phyloP scores from a whole-genome alignment of 129 eudicot genomes.

The Artemisia annua region DNA sequence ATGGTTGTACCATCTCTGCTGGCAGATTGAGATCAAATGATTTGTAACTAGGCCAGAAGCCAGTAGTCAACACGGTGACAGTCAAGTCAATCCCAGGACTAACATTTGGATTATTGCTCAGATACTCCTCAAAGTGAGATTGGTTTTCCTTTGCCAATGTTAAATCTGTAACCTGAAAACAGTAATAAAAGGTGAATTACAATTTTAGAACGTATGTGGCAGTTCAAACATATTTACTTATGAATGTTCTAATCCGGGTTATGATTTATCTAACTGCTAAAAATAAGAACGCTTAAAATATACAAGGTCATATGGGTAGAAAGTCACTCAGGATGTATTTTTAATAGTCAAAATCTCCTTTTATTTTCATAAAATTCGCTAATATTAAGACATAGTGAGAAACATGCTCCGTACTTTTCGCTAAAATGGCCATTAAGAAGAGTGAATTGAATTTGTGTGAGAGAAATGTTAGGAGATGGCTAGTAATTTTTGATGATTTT shows the following conservation, averaged over 20 bases:
- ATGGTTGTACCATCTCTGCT: slow-evolving; percentile 68
- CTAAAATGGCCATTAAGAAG: no score
- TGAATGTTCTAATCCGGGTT: neutral
- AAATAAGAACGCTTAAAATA: no score
- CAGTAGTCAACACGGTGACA: slow-evolving; percentile 81
- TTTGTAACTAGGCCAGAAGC: slow-evolving; percentile 95
- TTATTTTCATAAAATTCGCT: no score
- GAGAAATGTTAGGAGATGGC: no score
- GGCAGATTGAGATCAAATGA: slow-evolving; percentile 84
- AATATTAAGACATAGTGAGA: no score
- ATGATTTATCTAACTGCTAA: neutral
- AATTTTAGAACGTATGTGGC: neutral
- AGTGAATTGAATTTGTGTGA: no score
- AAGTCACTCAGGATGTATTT: no score
- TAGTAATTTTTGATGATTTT: no score
- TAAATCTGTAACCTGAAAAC: slow-evolving; percentile 80
- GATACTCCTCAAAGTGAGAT: slow-evolving; percentile 74
- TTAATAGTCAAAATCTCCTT: no score
- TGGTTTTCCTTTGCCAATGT: slow-evolving; percentile 88
- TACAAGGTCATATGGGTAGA: neutral
- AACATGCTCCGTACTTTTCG: no score
- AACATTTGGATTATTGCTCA: slow-evolving; percentile 46
- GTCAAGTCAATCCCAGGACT: slow-evolving; percentile 80
- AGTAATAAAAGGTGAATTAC: neutral
- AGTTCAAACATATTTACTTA: neutral